These are phyloP conservation scores for Pelargonium australe DNA, from an alignment of 441 rosid species.

Conservation along the genomic window DNA sequence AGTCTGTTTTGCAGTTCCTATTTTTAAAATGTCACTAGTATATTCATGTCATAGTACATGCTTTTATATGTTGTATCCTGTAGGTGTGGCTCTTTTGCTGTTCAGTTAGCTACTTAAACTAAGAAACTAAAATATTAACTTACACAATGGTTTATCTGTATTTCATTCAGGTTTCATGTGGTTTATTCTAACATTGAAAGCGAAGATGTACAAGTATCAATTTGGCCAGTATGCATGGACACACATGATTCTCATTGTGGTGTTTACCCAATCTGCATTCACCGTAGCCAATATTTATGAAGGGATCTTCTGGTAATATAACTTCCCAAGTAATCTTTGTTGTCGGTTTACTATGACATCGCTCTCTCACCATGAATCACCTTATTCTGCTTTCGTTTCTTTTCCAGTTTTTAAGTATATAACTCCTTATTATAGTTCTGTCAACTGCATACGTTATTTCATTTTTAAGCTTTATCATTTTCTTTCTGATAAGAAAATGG, in stretches of 20 bases:
- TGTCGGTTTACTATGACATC: neutral
- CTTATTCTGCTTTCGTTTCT: too few relatives aligned
- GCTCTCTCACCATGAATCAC: too few relatives aligned
- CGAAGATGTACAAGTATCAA: slow-evolving; percentile 31
- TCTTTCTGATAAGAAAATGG: too few relatives aligned
- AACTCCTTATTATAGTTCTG: too few relatives aligned
- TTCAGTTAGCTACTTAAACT: neutral
- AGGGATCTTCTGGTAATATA: slow-evolving; percentile 26
- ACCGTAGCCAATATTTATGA: slow-evolving; percentile 28
- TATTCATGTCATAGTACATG: neutral
- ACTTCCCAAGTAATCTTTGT: neutral
- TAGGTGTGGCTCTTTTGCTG: neutral
- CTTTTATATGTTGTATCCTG: neutral
- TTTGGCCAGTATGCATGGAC: slow-evolving; percentile 32
- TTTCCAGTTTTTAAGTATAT: too few relatives aligned
- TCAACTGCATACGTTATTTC: too few relatives aligned
- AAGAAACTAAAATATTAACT: neutral
- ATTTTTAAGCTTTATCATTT: too few relatives aligned
- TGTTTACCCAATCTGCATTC: slow-evolving; percentile 27
- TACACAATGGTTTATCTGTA: neutral
- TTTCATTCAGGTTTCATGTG: slow-evolving; percentile 23
- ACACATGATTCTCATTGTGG: slow-evolving; percentile 30
- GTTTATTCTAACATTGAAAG: slow-evolving; percentile 26
- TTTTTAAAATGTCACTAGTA: neutral
- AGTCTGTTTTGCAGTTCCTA: neutral